These are phyloP conservation scores for Epichloe glyceriae DNA, from an alignment of 2,329 filamentous ascomycete species.

Conservation along the genomic window DNA sequence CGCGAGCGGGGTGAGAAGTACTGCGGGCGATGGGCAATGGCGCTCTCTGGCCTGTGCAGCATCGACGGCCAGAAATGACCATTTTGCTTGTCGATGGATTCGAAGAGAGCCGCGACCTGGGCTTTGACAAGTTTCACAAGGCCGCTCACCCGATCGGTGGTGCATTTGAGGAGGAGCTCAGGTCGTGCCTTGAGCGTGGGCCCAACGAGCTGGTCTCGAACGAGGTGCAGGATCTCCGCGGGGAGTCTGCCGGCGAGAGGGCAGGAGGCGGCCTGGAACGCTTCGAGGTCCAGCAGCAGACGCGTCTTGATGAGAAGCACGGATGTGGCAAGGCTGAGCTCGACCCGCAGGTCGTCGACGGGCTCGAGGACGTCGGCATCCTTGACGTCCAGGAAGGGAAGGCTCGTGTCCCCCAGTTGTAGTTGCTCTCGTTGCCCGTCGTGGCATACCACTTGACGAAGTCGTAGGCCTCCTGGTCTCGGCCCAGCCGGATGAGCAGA, in stretches of 20 bases:
- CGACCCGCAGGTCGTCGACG: background rate
- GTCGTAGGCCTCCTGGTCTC: conserved; percentile 38
- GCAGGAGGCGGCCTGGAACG: conserved; percentile 6
- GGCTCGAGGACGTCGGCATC: conserved; percentile 28
- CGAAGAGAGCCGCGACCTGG: conserved; percentile 9
- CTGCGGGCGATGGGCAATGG: conserved; percentile 1
- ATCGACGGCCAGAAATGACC: conserved; percentile 10
- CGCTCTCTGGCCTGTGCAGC: conserved; percentile 3
- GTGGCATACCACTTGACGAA: conserved; percentile 24
- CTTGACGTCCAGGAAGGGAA: conserved; percentile 20
- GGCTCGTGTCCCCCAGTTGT: conserved; percentile 11
- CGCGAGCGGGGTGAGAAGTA: background rate
- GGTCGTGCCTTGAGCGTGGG: conserved; percentile 1
- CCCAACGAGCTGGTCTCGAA: conserved; percentile 9
- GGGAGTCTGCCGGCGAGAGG: conserved; percentile 8
- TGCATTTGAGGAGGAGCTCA: conserved; percentile 4
- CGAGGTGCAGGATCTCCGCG: conserved; percentile 11
- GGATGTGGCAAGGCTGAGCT: conserved; percentile 7
- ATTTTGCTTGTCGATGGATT: conserved; percentile 8
- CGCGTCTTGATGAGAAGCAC: conserved; percentile 14
- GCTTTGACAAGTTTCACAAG: conserved; percentile 7
- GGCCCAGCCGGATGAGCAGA: conserved; percentile 30
- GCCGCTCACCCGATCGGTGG: background rate
- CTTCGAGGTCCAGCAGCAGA: conserved; percentile 12
- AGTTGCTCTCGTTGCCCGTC: conserved; percentile 2